A percentile compares a stretch with the other conserved stretches of the same genome.
Evolutionary conservation across 306 rosid species (phyloP).

Genomic region (Cicer chorassanicum): DNA sequence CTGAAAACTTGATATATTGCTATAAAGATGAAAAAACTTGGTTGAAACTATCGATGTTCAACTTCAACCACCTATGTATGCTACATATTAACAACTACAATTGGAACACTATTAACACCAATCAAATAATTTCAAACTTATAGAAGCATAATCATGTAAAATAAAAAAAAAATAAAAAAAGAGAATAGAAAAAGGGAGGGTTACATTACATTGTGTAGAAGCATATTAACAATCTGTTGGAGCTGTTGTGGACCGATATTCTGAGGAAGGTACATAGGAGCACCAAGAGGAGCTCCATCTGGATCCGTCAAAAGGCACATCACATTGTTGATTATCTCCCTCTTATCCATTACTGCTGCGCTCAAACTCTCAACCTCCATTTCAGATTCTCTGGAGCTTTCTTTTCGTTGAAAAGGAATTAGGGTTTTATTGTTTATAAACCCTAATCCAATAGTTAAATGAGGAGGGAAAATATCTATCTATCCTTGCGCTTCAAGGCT

Average conservation of each 20-base stretch:
- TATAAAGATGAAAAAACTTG: slow-evolving; percentile 29
- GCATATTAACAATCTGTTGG: slow-evolving; percentile 76
- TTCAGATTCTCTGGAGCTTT: neutral
- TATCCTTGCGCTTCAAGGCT: too few relatives aligned
- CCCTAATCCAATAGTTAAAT: too few relatives aligned
- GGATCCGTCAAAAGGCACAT: slow-evolving; percentile 79
- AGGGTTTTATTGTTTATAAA: too few relatives aligned
- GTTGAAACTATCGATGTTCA: slow-evolving; percentile 31
- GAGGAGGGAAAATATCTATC: too few relatives aligned
- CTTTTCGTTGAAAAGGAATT: too few relatives aligned
- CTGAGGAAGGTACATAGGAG: slow-evolving; percentile 75
- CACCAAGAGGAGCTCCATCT: slow-evolving; percentile 67
- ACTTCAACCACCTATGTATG: neutral
- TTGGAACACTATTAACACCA: slow-evolving; percentile 31
- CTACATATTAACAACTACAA: slow-evolving; percentile 44
- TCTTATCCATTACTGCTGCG: slow-evolving; percentile 37
- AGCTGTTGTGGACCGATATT: slow-evolving; percentile 75
- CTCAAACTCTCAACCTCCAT: slow-evolving; percentile 49
- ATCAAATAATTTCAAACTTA: slow-evolving; percentile 42
- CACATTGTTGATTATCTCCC: slow-evolving; percentile 51
- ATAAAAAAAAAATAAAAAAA: too few relatives aligned
- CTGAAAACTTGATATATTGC: slow-evolving; percentile 31
- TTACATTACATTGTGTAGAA: slow-evolving; percentile 62
- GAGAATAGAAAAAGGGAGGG: neutral
- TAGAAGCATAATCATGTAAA: slow-evolving; percentile 12